These are phyloP conservation scores for Crucibulum laeve DNA, from an alignment of 768 basidiomycete species.

Conservation along the genomic window DNA sequence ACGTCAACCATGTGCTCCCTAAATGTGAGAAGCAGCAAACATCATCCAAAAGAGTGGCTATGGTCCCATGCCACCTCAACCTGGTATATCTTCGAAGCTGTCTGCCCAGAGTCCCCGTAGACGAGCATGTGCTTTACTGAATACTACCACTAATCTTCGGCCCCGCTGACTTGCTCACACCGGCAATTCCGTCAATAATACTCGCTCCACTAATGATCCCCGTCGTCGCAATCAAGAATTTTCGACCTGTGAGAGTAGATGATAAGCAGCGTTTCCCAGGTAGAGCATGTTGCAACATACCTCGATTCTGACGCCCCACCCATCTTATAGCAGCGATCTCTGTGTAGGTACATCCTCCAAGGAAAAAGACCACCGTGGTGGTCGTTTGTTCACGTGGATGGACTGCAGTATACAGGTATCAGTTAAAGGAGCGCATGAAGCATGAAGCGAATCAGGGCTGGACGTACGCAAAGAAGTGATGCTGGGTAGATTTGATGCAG, in stretches of 20 bases:
- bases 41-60: too few species aligned
- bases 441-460: constrained; percentile 1
- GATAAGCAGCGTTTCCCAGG: neutral
- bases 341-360: constrained; percentile 96
- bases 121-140: neutral
- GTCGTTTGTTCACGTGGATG: constrained; percentile 55
- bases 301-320: constrained; percentile 83
- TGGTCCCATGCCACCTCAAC: too few species aligned
- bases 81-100: too few species aligned
- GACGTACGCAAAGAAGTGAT: constrained; percentile 28
- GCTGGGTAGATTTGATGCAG: constrained; percentile 17
- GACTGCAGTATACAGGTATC: constrained; percentile 23
- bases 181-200: constrained; percentile 66
- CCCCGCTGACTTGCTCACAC: constrained; percentile 20
- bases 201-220: constrained; percentile 80
- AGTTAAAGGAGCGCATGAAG: constrained; percentile 4
- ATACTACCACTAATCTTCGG: neutral
- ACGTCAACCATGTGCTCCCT: too few species aligned
- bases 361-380: constrained; percentile 92
- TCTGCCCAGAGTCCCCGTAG: too few species aligned
- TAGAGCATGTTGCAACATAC: constrained; percentile 27
- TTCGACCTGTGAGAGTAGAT: constrained; percentile 56
- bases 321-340: constrained; percentile 95
- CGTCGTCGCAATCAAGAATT: constrained; percentile 88
- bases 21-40: too few species aligned